These are phyloP conservation scores for Diaporthe amygdali DNA, from an alignment of 2,329 filamentous ascomycete species.

Conservation along the genomic window DNA sequence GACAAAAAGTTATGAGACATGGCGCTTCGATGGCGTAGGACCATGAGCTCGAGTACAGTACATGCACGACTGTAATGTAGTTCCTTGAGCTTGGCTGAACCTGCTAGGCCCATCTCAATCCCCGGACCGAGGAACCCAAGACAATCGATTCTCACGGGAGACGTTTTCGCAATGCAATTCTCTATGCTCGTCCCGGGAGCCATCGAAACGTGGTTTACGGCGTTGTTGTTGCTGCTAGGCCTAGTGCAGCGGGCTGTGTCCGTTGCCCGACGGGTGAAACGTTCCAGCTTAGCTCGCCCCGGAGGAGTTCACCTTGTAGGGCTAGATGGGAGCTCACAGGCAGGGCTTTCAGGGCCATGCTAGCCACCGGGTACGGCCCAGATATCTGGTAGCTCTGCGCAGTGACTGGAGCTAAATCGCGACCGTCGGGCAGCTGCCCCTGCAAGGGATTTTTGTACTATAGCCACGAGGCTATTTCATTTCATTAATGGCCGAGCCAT, in stretches of 20 bases:
- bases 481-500: not conserved
- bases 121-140: not conserved
- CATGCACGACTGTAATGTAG: not conserved
- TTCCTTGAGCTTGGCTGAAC: not conserved
- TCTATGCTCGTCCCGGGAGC: not conserved
- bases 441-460: conserved; percentile 1
- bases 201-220: not conserved
- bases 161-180: not conserved
- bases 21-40: conserved; percentile 3
- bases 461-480: not conserved
- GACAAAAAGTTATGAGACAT: not conserved
- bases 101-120: not conserved
- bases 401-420: conserved; percentile 12
- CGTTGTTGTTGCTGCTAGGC: not conserved
- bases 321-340: conserved; percentile 4
- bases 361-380: not conserved
- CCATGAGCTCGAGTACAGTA: not conserved
- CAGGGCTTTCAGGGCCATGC: not conserved
- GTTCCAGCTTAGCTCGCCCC: conserved; percentile 12
- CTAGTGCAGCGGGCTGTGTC: conserved; percentile 12
- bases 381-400: conserved; percentile 8
- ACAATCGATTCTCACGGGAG: not conserved
- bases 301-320: conserved; percentile 9
- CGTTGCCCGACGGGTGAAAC: conserved; percentile 12
- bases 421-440: not conserved